Evolutionary conservation across 2,329 filamentous ascomycete species (phyloP), one percentile per base, ranked within the genome.

Genomic region (Huntiella omanensis): DNA sequence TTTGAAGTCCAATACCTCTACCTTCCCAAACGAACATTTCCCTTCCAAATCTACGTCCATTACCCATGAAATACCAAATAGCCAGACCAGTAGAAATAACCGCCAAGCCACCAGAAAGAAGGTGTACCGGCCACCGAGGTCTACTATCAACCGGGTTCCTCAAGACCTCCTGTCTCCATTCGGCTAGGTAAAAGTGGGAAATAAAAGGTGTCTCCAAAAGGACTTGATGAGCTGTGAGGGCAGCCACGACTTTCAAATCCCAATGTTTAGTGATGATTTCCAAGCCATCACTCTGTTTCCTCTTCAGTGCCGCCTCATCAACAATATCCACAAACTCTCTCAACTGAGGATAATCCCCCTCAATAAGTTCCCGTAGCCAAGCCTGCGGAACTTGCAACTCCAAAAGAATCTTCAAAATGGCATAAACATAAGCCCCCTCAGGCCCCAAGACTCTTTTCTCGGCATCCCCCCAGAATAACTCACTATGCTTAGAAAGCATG

Each of bases 341-440:
- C 5, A 62, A 53, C 19, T 52, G 49, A 5, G 54, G 50, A 41
- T 53, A 55, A 10, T 56, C 55, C 40, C 51, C 51, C 15, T 47
- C 50, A 34, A 63, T 52, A 34, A 53, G 53, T 3, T 48, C 53
- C 5, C 53, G 54, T 2, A 70, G 56, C 55, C 65, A 68, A 45
- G 67, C 62, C 44, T 62, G 61, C 3, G 68, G 68, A 3, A 70
- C 66, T 10, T 60, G 55, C 5, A 62, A 60, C 45, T 66, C 62
- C 16, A 80, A 65, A 65, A 91, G 81, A 43, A 95, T 63, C 2
- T 75, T 70, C 33, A 96, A 64, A 58, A 92, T 93, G 8, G 79
- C 91, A 55, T 84, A 74, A 0, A 76, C 78, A 40, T 95, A 60
- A 57, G 83, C 94, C 60, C 95, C 87, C 17, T 92, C 51, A 16